Evolutionary conservation across 2,329 filamentous ascomycete species (phyloP).

Genomic region (Botryotinia narcissicola): DNA sequence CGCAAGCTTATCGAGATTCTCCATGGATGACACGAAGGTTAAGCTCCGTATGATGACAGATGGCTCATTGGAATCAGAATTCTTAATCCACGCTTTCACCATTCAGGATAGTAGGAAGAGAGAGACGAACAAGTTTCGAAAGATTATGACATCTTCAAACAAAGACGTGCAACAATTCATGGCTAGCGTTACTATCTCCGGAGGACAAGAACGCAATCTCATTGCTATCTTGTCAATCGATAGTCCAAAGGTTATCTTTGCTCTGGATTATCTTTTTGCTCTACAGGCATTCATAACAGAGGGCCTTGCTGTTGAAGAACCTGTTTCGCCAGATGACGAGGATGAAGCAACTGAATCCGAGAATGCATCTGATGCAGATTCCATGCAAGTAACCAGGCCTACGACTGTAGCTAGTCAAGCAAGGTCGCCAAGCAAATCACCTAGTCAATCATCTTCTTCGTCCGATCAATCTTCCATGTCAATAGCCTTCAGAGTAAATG

Average conservation of each 20-base stretch:
- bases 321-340: constrained; percentile 48
- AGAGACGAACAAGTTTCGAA: constrained; percentile 92
- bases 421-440: constrained; percentile 32
- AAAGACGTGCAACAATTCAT: constrained; percentile 96
- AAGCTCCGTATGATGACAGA: constrained; percentile 94
- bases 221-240: constrained; percentile 93
- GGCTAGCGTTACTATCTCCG: constrained; percentile 92
- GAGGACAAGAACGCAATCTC: constrained; percentile 74
- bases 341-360: constrained; percentile 55
- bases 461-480: constrained; percentile 54
- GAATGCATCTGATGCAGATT: constrained; percentile 59
- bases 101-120: constrained; percentile 87
- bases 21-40: constrained; percentile 84
- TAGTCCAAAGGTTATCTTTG: constrained; percentile 91
- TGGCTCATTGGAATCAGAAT: constrained; percentile 84
- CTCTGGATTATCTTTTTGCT: constrained; percentile 91
- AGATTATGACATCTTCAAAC: constrained; percentile 97
- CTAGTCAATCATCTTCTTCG: constrained; percentile 35
- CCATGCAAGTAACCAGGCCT: constrained; percentile 39
- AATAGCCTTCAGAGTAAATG: constrained; percentile 84
- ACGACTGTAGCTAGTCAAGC: constrained; percentile 13
- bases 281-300: constrained; percentile 78
- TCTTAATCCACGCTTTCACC: constrained; percentile 90
- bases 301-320: constrained; percentile 65
- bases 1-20: constrained; percentile 89